Evolutionary conservation across 352 stramenopile genomes (phyloP), one percentile per base, ranked within the genome.

Genomic region (Pythium brassicae): DNA sequence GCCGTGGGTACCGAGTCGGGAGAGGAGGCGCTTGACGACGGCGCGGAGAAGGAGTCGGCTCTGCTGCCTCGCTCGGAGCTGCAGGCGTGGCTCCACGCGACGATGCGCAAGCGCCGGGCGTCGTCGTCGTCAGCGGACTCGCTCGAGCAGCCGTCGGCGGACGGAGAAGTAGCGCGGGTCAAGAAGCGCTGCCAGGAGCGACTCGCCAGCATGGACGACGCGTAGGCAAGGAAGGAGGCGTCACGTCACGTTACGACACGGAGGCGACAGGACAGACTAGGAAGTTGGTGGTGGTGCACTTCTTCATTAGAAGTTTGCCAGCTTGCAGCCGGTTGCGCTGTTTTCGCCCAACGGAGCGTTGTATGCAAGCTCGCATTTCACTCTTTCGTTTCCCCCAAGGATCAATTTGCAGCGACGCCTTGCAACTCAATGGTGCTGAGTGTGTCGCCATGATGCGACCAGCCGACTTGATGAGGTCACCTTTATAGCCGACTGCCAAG

Each of bases 41-140:
- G 26, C 19, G 25, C 55, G 35, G n/a, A n/a, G 10, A 22, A 6
- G 37, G 3, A 32, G 17, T 19, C 48, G 46, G 37, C 45, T 25
- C 20, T 15, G 10, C 19, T 69, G 1, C 52, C 63, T n/a, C 71
- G 57, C 6, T 47, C 48, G 15, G 60, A 79, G n/a, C 46, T 75
- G 37, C 62, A 62, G 20, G 45, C 48, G 15, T 84, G 74, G 74
- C 46, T 78, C 26, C 42, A 69, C 32, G 51, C 59, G n/a, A 53
- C 39, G 8, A 57, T 65, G 37, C 53, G 57, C 14, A 77, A 76
- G 52, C 68, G 63, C 5, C 59, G 39, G 19, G 59, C 52, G 15
- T 58, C 49, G 14, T 42, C 49, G 14, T 42, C 34, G 17, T 20
- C 27, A 1, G 20, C 7, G 10, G 37, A 26, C 15, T 55, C 40